Base-by-base conservation (phyloP, 2,329 filamentous ascomycete species). In the Drechslerella coelobrocha region DNA sequence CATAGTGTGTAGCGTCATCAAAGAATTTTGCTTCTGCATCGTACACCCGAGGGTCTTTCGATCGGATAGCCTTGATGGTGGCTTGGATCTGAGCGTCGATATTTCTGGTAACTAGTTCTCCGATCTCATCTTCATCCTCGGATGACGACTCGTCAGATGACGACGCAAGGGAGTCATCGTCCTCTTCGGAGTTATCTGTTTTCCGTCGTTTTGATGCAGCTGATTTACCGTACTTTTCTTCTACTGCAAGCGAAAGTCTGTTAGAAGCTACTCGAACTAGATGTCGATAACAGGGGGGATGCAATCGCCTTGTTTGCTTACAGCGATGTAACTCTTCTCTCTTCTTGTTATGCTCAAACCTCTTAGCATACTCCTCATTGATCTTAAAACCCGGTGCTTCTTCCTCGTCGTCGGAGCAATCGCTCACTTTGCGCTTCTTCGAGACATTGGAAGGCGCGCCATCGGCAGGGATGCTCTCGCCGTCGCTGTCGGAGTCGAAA, bases 331-430 rank as follows among this genome's bases (percentile, higher is more conserved):
- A 82, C 78, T 99, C 94, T 78, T 96, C 92, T 65, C 93, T 86
- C 81, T 96, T 96, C 82, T 97, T 97, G 81, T 99, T 99, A 81
- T 97, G 85, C 79, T 99, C 94, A 76, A 96, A 97, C 41, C 91
- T 85, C 75, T 85, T 86, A 45, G 94, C 94, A 79, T 88, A 99
- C 56, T 95, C 91, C 78, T 92, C 83, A 79, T 99, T 97, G 79
- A 99, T 88, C 78, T 89, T 92, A 78, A 97, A 84, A 27, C 79
- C 78, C 37, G 78, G 74, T 26, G n/a, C n/a, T n/a, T n/a, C n/a
- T n/a, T n/a, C n/a, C n/a, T n/a, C n/a, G n/a, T 77, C 76, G 14
- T 77, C 73, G 65, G 77, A 29, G 47, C 63, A 57, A 10, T 71
- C 66, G 41, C 23, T 55, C 2, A 59, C 66, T 17, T 71, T 71